phyloP scores from a whole-genome alignment of 305 asterid genomes.

The Solanum hybrid region DNA sequence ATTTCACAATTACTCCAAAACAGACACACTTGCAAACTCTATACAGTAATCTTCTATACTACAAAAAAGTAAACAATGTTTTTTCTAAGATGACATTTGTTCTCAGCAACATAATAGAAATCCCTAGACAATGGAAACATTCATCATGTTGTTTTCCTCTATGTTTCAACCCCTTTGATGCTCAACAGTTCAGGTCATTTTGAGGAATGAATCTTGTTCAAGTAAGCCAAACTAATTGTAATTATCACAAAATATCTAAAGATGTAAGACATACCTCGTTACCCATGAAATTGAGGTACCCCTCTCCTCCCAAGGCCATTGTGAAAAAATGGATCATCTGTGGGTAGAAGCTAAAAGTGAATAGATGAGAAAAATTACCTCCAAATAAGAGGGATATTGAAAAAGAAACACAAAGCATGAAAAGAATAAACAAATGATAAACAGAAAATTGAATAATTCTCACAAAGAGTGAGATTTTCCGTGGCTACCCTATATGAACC shows the following conservation, averaged over 20 bases:
- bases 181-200: not conserved
- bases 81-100: not conserved
- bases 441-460: not conserved
- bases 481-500: not conserved
- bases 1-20: not conserved
- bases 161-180: not conserved
- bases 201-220: not conserved
- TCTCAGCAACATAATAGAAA: not conserved
- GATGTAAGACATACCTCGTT: slow-evolving; percentile 53
- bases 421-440: not conserved
- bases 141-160: not conserved
- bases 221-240: not conserved
- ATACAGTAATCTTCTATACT: not conserved
- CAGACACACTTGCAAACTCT: not conserved
- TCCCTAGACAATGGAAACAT: not conserved
- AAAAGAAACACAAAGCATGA: not conserved
- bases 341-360: slow-evolving; percentile 6
- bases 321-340: slow-evolving; percentile 98
- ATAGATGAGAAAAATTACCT: not conserved
- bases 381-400: not conserved
- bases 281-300: slow-evolving; percentile 98
- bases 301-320: slow-evolving; percentile 97
- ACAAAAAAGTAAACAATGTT: not conserved
- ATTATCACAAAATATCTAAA: not conserved
- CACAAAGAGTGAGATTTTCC: not conserved